A percentile compares a stretch with the other conserved stretches of the same genome.
phyloP scores from a whole-genome alignment of 306 rosid genomes.

The Medicago arabica region DNA sequence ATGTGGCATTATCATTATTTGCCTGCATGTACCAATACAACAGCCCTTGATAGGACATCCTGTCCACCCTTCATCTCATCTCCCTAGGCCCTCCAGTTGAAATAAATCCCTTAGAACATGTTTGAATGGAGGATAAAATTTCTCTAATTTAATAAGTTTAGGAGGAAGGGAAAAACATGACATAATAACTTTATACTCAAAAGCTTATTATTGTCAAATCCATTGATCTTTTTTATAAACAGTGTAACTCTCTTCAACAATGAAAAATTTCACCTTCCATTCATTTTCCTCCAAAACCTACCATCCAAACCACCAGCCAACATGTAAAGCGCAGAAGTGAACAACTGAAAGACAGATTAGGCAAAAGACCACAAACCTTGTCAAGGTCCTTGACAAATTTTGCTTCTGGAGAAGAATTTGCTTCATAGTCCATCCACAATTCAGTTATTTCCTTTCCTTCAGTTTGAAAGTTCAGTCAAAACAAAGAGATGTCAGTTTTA shows the following conservation, averaged over 20 bases:
- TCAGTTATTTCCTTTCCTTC: conserved; percentile 82
- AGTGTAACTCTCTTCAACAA: conserved; percentile 4
- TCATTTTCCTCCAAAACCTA: background rate
- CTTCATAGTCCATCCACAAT: conserved; percentile 87
- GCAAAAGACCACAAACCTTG: conserved; percentile 57
- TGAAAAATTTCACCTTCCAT: background rate
- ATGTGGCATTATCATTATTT: conserved; percentile 1
- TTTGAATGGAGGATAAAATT: background rate
- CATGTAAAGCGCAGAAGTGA: background rate
- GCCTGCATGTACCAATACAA: conserved; percentile 11
- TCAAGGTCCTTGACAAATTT: conserved; percentile 92
- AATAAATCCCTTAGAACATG: background rate
- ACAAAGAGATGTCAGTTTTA: conserved; percentile 29
- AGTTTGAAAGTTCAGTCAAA: conserved; percentile 35
- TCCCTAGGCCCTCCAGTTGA: conserved; percentile 16
- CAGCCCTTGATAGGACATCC: background rate
- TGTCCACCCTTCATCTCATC: background rate
- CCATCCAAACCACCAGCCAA: background rate
- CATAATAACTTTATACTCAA: background rate
- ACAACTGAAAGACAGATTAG: conserved; percentile 32
- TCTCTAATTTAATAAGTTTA: background rate
- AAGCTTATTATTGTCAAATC: background rate
- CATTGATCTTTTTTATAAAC: background rate
- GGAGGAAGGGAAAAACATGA: background rate
- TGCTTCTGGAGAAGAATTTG: conserved; percentile 81